Evolutionary conservation across 331 rosid species (phyloP).

Genomic region (Cucumis variabilis): DNA sequence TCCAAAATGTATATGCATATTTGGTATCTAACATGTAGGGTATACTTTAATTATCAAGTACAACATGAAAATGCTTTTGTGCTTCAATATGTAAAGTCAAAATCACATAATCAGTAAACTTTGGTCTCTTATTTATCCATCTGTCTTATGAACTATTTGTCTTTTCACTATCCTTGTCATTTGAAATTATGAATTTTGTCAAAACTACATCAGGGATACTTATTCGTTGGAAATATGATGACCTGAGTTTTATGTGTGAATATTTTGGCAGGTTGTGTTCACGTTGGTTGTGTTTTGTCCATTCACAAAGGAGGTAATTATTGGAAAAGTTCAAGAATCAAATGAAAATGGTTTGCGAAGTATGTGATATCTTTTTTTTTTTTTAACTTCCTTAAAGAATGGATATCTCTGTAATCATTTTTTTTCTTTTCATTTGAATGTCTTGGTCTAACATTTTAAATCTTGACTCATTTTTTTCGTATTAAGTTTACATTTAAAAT

Average conservation of each 20-base stretch:
- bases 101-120: neutral
- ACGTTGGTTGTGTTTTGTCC: slow-evolving; percentile 82
- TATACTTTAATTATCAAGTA: neutral
- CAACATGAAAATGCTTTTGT: neutral
- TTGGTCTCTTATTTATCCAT: neutral
- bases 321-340: slow-evolving; percentile 63
- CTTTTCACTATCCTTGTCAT: neutral
- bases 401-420: neutral
- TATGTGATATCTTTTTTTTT: slow-evolving; percentile 40
- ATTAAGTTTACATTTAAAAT: neutral
- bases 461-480: neutral
- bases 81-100: neutral
- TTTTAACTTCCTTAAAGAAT: neutral
- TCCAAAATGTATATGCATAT: neutral
- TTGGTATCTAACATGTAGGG: neutral
- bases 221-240: slow-evolving; percentile 6
- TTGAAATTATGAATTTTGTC: neutral
- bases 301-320: slow-evolving; percentile 65
- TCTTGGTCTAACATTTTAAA: slow-evolving; percentile 6
- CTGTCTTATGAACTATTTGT: neutral
- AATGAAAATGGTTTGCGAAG: slow-evolving; percentile 64
- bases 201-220: neutral
- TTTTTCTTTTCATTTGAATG: slow-evolving; percentile 20
- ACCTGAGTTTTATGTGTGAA: neutral
- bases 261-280: slow-evolving; percentile 55